phyloP scores from a whole-genome alignment of 768 basidiomycete species.

The Collybia nuda region DNA sequence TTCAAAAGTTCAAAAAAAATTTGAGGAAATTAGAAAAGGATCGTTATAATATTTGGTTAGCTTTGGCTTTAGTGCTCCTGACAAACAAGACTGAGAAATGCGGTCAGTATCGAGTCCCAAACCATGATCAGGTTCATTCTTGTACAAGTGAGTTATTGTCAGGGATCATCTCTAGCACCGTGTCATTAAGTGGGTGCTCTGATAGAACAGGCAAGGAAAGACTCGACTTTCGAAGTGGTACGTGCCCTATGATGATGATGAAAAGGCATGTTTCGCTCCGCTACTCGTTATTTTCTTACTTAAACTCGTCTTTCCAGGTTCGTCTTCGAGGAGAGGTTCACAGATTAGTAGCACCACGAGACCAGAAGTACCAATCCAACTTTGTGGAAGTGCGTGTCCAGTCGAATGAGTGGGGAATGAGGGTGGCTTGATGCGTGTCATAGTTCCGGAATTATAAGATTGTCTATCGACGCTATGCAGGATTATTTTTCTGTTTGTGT shows the following conservation, averaged over 20 bases:
- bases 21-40: no score
- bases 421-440: not conserved
- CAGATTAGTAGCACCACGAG: constrained; percentile 90
- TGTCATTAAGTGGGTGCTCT: no score
- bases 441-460: constrained; percentile 99
- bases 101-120: no score
- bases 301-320: constrained; percentile 48
- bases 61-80: no score
- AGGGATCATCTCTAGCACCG: not conserved
- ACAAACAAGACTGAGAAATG: no score
- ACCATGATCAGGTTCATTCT: constrained; percentile 97
- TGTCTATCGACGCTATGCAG: constrained; percentile 95
- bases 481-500: constrained; percentile 96
- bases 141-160: constrained; percentile 71
- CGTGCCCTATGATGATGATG: constrained; percentile 97
- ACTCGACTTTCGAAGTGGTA: constrained; percentile 98
- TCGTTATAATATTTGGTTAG: no score
- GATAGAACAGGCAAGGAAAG: constrained; percentile 96
- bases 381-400: constrained; percentile 86
- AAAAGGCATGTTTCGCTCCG: constrained; percentile 64
- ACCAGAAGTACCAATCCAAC: constrained; percentile 99
- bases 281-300: not conserved
- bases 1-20: no score
- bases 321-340: constrained; percentile 96
- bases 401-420: not conserved